Evolutionary conservation across 129 eudicot species (phyloP).

Genomic region (Flaveria robusta): DNA sequence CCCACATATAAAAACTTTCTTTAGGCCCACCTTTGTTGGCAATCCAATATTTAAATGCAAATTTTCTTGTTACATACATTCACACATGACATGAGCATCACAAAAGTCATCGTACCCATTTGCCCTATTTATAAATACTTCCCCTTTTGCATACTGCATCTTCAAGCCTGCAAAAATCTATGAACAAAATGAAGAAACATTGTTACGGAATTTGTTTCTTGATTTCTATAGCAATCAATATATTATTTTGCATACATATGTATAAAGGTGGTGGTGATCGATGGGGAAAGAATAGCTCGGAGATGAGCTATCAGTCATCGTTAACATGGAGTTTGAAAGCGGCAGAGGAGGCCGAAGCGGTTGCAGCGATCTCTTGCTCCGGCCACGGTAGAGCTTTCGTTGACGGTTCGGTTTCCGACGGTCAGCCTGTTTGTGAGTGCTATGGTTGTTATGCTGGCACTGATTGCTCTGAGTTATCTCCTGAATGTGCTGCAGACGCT

Average conservation of each 20-base stretch:
- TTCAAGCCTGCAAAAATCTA: background rate
- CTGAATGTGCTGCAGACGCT: conserved; percentile 52
- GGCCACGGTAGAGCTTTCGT: conserved; percentile 78
- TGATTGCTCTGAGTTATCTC: conserved; percentile 48
- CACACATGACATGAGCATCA: too few relatives aligned
- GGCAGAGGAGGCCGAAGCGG: conserved; percentile 71
- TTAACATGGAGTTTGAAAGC: conserved; percentile 61
- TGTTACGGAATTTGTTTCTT: background rate
- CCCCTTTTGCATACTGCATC: background rate
- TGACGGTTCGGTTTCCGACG: conserved; percentile 51
- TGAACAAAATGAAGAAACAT: background rate
- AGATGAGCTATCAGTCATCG: background rate
- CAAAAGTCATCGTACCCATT: too few relatives aligned
- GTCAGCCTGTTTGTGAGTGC: conserved; percentile 66
- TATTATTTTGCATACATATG: background rate
- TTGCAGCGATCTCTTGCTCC: conserved; percentile 60
- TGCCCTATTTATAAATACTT: too few relatives aligned
- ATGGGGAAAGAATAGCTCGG: background rate
- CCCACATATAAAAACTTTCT: too few relatives aligned
- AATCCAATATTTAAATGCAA: too few relatives aligned
- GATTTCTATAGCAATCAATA: background rate
- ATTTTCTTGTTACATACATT: too few relatives aligned
- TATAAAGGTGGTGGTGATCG: background rate
- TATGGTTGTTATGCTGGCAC: conserved; percentile 54
- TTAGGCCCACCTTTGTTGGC: too few relatives aligned